These are phyloP conservation scores for Boletus edulis DNA, from an alignment of 768 basidiomycete species.

Conservation along the genomic window DNA sequence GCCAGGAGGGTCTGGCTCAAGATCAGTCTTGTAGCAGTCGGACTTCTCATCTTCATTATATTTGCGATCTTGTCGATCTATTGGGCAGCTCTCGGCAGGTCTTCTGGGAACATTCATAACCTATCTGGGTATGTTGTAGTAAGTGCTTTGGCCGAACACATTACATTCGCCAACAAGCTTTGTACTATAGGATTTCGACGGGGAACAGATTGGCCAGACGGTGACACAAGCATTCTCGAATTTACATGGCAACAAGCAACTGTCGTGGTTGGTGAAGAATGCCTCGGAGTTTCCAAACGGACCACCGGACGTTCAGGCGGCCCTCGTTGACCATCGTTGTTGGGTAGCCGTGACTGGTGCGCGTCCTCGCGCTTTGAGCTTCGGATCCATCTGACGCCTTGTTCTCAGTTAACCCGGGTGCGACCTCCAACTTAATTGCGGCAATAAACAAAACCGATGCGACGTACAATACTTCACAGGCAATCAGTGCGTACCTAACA, in stretches of 20 bases:
- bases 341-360: conserved; percentile 58
- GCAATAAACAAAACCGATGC: conserved; percentile 40
- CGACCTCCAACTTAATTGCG: conserved; percentile 35
- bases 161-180: background rate
- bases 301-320: conserved; percentile 38
- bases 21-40: conserved; percentile 35
- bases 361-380: conserved; percentile 16
- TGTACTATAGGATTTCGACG: conserved; percentile 61
- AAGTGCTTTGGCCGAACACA: conserved; percentile 17
- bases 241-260: conserved; percentile 27
- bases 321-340: conserved; percentile 46
- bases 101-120: conserved; percentile 34
- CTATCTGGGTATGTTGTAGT: conserved; percentile 61
- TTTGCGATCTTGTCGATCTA: conserved; percentile 54
- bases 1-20: conserved; percentile 42
- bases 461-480: conserved; percentile 46
- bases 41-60: conserved; percentile 42
- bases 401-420: conserved; percentile 40
- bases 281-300: conserved; percentile 47
- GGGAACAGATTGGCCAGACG: conserved; percentile 45
- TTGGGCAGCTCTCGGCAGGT: conserved; percentile 57
- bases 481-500: conserved; percentile 46
- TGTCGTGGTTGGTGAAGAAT: conserved; percentile 47
- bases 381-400: background rate
- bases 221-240: conserved; percentile 40